Conservation (phyloP, 2,329 filamentous ascomycete species). For the Fusarium temperatum region DNA sequence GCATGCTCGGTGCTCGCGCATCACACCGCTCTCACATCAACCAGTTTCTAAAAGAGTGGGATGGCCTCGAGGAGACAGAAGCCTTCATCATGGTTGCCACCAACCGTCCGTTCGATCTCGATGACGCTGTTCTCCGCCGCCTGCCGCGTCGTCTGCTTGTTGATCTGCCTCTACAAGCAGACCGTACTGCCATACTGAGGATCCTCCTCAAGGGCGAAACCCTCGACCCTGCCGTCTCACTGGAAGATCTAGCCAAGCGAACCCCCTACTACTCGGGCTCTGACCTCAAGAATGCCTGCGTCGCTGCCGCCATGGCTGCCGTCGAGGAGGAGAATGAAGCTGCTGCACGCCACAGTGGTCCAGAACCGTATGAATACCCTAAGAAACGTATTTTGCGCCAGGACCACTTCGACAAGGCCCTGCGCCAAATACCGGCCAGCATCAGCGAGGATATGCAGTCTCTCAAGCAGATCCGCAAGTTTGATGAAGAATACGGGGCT, state of each 20-base stretch:
- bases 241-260: constrained; percentile 69
- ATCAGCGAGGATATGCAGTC: constrained; percentile 94
- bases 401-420: constrained; percentile 83
- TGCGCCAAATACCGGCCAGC: constrained; percentile 89
- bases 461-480: constrained; percentile 87
- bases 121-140: constrained; percentile 84
- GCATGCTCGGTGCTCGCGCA: constrained; percentile 70
- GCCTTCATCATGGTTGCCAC: constrained; percentile 99
- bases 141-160: constrained; percentile 77
- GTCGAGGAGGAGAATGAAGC: constrained; percentile 75
- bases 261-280: constrained; percentile 85
- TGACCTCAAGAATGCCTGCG: constrained; percentile 83
- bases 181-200: constrained; percentile 73
- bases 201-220: constrained; percentile 76
- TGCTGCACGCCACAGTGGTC: constrained; percentile 50
- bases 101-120: constrained; percentile 93
- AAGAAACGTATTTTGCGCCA: constrained; percentile 62
- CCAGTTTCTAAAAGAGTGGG: constrained; percentile 96
- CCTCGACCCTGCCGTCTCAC: constrained; percentile 67
- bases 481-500: constrained; percentile 95
- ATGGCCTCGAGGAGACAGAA: constrained; percentile 82
- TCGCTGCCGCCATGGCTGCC: constrained; percentile 80
- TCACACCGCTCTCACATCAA: constrained; percentile 92
- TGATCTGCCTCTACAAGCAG: constrained; percentile 73
- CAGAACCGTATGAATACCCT: constrained; percentile 68